Evolutionary conservation across 2,329 filamentous ascomycete genomes (phyloP).

Genomic region (Elsinoe ampelina): DNA sequence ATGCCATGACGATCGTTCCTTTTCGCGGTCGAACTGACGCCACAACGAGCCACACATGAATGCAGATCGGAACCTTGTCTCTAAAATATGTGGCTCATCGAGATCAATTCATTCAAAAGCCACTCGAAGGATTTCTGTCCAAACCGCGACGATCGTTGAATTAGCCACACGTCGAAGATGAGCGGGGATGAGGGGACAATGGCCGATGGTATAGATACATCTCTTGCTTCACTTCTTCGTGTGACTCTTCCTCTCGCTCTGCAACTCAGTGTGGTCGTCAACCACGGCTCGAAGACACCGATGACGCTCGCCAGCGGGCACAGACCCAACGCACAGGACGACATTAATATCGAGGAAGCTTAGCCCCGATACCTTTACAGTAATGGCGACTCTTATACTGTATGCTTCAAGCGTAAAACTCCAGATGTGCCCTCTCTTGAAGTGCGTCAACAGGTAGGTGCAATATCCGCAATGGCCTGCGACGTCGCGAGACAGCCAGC

Average conservation of each 20-base stretch:
- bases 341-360: too few species aligned
- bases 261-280: too few species aligned
- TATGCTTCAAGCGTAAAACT: too few species aligned
- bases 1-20: slow-evolving; percentile 1
- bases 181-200: not conserved
- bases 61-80: slow-evolving; percentile 4
- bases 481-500: too few species aligned
- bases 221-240: not conserved
- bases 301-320: too few species aligned
- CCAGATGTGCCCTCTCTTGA: too few species aligned
- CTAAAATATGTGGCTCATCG: slow-evolving; percentile 9
- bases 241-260: not conserved
- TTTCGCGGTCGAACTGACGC: not conserved
- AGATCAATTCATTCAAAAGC: not conserved
- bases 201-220: not conserved
- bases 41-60: slow-evolving; percentile 2
- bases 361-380: too few species aligned
- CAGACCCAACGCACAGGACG: too few species aligned
- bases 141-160: not conserved
- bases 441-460: too few species aligned
- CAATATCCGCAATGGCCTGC: too few species aligned
- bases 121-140: slow-evolving; percentile 1
- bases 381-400: too few species aligned
- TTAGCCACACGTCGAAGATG: not conserved
- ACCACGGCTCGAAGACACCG: too few species aligned